Base-by-base conservation (phyloP, 2,329 filamentous ascomycete species). In the Anthostomella pinea region DNA sequence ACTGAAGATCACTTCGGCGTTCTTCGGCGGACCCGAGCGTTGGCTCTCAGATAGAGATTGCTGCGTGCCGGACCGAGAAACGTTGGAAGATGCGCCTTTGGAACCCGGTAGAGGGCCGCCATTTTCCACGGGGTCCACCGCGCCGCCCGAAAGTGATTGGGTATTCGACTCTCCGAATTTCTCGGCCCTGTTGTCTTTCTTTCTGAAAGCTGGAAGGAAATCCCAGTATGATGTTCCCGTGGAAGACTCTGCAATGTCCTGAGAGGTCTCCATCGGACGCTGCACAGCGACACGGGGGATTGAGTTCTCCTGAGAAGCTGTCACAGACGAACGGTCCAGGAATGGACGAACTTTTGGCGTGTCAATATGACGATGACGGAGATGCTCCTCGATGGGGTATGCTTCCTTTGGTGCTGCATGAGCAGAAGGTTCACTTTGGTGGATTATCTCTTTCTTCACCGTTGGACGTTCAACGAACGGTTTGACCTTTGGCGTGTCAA, bases 161-260 rank as follows among this genome's bases (percentile, higher is more conserved):
- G 25, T 28, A 11, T 17, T 34, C 9, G 20, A 30, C 25, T 45
- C 28, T 14, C 19, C 10, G 10, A 11, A 14, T 4, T 9, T 13
- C 19, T 7, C 8, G 17, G 25, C 14, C 13, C 20, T 33, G 17
- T 35, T 38, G 23, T 33, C 33, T 23, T 35, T 48, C 6, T 46
- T 43, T 22, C 30, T 29, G 7, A 49, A 38, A 20, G 21, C 29
- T 17, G 54, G 53, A 3, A 56, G 39, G 31, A 52, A 51, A 3
- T 47, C 52, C 57, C 52, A 59, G 30, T 58, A 59, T 6, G 39
- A 39, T 9, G 43, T 31, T 18, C 15, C 30, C 39, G 43, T 47
- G 6, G 43, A 40, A 4, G 41, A 23, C 24, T 46, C 40, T 10
- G 39, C 21, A 6, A 21, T 20, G 10, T 39, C 30, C 17, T 33